A percentile compares a stretch with the other conserved stretches of the same genome.
Evolutionary conservation across 1,139 yeast genomes (phyloP).

Genomic region (Debaryomycetaceae sp.): DNA sequence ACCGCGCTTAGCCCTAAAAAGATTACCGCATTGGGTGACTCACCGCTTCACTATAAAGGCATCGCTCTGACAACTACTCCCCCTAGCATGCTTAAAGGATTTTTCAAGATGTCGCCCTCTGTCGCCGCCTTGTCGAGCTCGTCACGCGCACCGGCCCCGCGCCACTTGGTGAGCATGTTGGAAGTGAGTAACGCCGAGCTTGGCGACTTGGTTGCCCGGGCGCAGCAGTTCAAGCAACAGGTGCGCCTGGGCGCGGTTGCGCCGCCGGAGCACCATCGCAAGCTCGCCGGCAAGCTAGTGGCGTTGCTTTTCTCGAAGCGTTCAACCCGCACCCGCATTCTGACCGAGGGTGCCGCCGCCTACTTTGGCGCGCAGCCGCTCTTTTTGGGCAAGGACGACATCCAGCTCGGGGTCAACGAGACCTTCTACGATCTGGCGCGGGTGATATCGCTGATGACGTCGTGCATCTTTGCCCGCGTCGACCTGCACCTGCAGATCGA

Average conservation of each 20-base stretch:
- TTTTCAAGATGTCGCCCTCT: constrained; percentile 9
- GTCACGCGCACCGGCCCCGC: constrained; percentile 26
- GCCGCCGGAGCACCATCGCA: constrained; percentile 45
- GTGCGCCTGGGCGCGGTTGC: constrained; percentile 49
- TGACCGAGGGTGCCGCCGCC: constrained; percentile 91
- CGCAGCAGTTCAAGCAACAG: constrained; percentile 53
- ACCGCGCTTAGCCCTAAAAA: constrained; percentile 19
- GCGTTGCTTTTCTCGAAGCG: constrained; percentile 85
- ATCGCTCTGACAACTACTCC: too few relatives aligned
- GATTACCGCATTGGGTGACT: constrained; percentile 21
- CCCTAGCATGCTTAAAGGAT: too few relatives aligned
- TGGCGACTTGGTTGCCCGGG: constrained; percentile 60
- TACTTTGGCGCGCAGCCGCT: constrained; percentile 95
- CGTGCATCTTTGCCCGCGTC: constrained; percentile 95
- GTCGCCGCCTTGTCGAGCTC: constrained; percentile 9
- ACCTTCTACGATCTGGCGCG: constrained; percentile 80
- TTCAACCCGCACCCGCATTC: constrained; percentile 90
- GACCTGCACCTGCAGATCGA: constrained; percentile 78
- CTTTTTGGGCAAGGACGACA: constrained; percentile 94
- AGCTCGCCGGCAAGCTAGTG: constrained; percentile 73
- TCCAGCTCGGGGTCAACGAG: constrained; percentile 94
- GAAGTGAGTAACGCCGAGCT: constrained; percentile 73
- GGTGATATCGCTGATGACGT: constrained; percentile 91
- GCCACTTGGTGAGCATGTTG: constrained; percentile 77
- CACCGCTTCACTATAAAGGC: constrained; percentile 8